Evolutionary conservation across 805 yeast genomes (phyloP).

Genomic region (Maudiozyma saulgeensis): DNA sequence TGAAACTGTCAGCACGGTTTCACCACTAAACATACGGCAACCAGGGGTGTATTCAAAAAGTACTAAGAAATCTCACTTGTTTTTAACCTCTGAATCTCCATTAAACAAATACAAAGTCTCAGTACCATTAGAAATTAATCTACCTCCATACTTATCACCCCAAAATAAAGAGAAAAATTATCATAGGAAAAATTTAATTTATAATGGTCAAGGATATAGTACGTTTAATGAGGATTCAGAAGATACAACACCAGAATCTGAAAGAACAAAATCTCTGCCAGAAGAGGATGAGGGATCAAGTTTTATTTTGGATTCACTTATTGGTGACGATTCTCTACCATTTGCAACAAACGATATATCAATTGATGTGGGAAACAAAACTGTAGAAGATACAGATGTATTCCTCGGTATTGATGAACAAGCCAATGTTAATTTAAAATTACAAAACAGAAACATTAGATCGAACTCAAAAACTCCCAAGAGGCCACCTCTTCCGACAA

Average conservation of each 20-base stretch:
- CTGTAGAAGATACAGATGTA: conserved; percentile 12
- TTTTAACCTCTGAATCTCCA: conserved; percentile 30
- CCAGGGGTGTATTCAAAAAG: neutral
- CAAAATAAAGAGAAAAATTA: conserved; percentile 22
- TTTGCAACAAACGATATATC: conserved; percentile 24
- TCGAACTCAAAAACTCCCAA: conserved; percentile 1
- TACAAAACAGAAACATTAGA: conserved; percentile 21
- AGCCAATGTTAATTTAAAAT: conserved; percentile 26
- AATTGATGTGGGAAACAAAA: conserved; percentile 11
- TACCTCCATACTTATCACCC: conserved; percentile 33
- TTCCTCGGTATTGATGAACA: conserved; percentile 24
- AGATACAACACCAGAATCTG: neutral
- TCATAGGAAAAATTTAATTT: conserved; percentile 25
- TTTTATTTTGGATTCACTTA: neutral
- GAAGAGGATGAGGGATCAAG: neutral
- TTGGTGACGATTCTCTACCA: conserved; percentile 18
- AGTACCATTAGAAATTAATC: conserved; percentile 29
- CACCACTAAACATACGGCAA: conserved; percentile 13
- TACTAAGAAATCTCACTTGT: conserved; percentile 14
- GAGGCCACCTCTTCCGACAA: neutral
- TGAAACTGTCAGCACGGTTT: conserved; percentile 6
- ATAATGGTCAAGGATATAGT: conserved; percentile 32
- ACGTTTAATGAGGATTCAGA: conserved; percentile 9
- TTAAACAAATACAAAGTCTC: conserved; percentile 28
- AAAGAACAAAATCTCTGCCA: neutral